Evolutionary conservation across 345 rosid species (phyloP).

Genomic region (Boechera retrofracta): DNA sequence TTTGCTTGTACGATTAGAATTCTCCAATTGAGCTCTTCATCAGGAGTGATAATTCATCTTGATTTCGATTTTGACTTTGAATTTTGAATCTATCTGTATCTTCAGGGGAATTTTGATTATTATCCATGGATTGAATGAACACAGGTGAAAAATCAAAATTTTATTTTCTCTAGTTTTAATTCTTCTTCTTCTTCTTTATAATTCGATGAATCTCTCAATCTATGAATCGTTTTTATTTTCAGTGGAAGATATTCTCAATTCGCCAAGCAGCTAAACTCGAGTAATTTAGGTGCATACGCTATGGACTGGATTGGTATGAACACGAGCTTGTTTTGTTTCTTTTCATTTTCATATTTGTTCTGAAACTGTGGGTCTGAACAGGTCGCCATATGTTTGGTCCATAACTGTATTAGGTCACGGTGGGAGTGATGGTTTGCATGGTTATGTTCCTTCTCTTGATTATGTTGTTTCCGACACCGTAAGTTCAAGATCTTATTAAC

Average conservation of each 20-base stretch:
- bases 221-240: conserved; percentile 12
- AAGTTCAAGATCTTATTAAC: conserved; percentile 38
- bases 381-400: conserved; percentile 39
- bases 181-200: not conserved
- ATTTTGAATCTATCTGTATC: conserved; percentile 9
- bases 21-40: conserved; percentile 3
- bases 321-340: conserved; percentile 6
- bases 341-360: conserved; percentile 23
- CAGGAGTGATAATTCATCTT: not conserved
- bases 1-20: not conserved
- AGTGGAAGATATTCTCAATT: conserved; percentile 95
- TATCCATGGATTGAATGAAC: conserved; percentile 94
- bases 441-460: conserved; percentile 97
- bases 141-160: conserved; percentile 59
- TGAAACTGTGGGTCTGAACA: conserved; percentile 46
- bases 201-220: not conserved
- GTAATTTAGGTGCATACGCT: conserved; percentile 80
- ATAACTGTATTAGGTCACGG: conserved; percentile 76
- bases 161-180: not conserved
- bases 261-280: conserved; percentile 77
- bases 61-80: conserved; percentile 5
- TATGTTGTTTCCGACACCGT: conserved; percentile 91
- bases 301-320: conserved; percentile 95
- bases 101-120: conserved; percentile 88
- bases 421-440: conserved; percentile 99